phyloP scores from a whole-genome alignment of 306 rosid genomes.

The Psophocarpus tetragonolobus region DNA sequence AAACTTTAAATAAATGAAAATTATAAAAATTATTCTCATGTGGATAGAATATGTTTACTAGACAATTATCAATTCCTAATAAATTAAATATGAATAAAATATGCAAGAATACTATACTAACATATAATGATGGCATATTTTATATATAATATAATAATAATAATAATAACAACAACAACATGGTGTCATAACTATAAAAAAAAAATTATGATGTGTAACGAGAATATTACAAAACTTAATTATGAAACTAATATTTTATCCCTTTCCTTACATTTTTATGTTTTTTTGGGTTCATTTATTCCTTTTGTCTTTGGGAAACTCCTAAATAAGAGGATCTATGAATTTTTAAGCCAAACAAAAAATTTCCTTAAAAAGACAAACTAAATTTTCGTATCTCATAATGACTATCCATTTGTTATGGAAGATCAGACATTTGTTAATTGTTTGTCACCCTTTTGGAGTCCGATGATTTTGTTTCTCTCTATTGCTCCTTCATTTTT shows the following conservation, averaged over 20 bases:
- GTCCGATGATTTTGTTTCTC: conserved; percentile 39
- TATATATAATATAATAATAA: too few relatives aligned
- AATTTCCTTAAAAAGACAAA: conserved; percentile 43
- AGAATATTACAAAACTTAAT: background rate
- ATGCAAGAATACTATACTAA: too few relatives aligned
- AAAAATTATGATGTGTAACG: too few relatives aligned
- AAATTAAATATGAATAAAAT: too few relatives aligned
- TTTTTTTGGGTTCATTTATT: background rate
- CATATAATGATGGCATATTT: too few relatives aligned
- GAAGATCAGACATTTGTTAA: conserved; percentile 36
- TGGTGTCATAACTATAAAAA: too few relatives aligned
- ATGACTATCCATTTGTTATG: conserved; percentile 32
- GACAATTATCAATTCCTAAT: too few relatives aligned
- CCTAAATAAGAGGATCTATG: conserved; percentile 65
- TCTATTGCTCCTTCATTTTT: conserved; percentile 24
- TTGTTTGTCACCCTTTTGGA: conserved; percentile 30
- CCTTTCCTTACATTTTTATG: background rate
- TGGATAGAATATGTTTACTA: too few relatives aligned
- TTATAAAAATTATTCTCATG: too few relatives aligned
- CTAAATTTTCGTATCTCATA: conserved; percentile 33
- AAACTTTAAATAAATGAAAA: too few relatives aligned
- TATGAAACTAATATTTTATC: background rate
- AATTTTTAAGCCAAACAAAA: conserved; percentile 42
- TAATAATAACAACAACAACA: too few relatives aligned
- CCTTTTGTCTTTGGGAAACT: background rate